Percentiles rank a stretch among this genome's conserved stretches.
These are phyloP conservation scores for Aphanomyces astaci DNA, from an alignment of 352 stramenopile genomes.

Conservation along the genomic window DNA sequence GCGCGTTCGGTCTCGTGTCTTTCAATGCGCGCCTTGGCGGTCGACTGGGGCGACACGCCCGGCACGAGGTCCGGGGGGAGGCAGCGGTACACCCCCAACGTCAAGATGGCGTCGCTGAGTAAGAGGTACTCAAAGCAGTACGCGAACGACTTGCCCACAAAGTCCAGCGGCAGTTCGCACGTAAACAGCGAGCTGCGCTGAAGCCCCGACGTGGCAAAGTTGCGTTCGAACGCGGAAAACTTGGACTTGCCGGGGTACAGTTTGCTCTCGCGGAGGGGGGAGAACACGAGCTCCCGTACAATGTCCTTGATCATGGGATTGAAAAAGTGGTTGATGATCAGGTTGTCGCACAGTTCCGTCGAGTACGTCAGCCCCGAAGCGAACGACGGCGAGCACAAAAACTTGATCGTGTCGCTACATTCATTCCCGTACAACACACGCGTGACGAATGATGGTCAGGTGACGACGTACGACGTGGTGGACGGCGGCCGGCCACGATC, in stretches of 20 bases:
- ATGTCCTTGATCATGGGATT: conserved; percentile 82
- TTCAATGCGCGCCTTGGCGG: conserved; percentile 38
- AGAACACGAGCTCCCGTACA: conserved; percentile 77
- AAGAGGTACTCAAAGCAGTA: conserved; percentile 79
- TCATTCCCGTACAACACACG: not conserved
- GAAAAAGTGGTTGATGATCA: conserved; percentile 85
- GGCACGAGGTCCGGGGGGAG: conserved; percentile 38
- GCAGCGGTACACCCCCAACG: conserved; percentile 69
- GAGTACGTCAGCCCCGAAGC: conserved; percentile 74
- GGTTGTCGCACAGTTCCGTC: conserved; percentile 70
- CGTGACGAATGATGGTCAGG: not conserved
- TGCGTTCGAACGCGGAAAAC: conserved; percentile 18
- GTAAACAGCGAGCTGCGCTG: conserved; percentile 72
- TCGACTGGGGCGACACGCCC: not conserved
- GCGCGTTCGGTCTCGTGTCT: conserved; percentile 53
- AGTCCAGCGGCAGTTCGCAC: conserved; percentile 71
- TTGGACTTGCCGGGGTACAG: conserved; percentile 6
- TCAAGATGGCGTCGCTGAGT: conserved; percentile 69
- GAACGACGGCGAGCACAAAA: conserved; percentile 49
- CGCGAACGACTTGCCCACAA: conserved; percentile 71
- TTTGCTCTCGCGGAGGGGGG: conserved; percentile 46
- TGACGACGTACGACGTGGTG: not conserved
- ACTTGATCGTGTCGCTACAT: conserved; percentile 14
- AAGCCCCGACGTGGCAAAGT: conserved; percentile 17
- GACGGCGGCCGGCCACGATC: not conserved